Evolutionary conservation across 139 green algal species (phyloP).

Genomic region (Medakamo hakoo): DNA sequence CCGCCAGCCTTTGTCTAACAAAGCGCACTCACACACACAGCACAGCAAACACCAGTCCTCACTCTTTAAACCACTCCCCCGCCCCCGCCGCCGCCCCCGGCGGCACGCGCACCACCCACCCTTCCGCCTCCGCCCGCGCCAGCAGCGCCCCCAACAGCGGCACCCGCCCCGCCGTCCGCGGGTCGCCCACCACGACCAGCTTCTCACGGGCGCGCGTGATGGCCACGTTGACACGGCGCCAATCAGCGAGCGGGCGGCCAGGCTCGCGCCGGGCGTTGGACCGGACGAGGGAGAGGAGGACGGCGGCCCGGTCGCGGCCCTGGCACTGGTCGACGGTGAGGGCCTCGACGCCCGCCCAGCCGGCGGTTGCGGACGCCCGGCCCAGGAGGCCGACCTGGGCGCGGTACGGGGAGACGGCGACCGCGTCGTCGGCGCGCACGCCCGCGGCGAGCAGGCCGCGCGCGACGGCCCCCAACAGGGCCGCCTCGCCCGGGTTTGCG

Average conservation of each 20-base stretch:
- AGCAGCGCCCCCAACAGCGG: slow-evolving; percentile 22
- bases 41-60: too few species aligned
- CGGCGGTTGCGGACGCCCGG: neutral
- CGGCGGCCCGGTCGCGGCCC: slow-evolving; percentile 56
- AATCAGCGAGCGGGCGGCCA: slow-evolving; percentile 58
- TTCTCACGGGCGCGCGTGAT: slow-evolving; percentile 72
- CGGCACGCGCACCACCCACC: slow-evolving; percentile 11
- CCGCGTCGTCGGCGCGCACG: slow-evolving; percentile 28
- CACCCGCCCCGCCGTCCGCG: slow-evolving; percentile 24
- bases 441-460: slow-evolving; percentile 28
- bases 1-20: too few species aligned
- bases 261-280: slow-evolving; percentile 29
- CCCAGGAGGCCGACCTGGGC: slow-evolving; percentile 39
- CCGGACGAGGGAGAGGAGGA: slow-evolving; percentile 61
- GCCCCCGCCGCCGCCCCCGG: neutral
- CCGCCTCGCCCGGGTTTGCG: slow-evolving; percentile 46
- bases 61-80: neutral
- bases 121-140: slow-evolving; percentile 1
- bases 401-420: slow-evolving; percentile 70
- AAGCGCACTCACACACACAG: too few species aligned
- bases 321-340: slow-evolving; percentile 79
- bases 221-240: slow-evolving; percentile 82
- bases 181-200: slow-evolving; percentile 56
- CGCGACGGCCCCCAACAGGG: slow-evolving; percentile 31
- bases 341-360: slow-evolving; percentile 39